A percentile compares a stretch with the other conserved stretches of the same genome.
Evolutionary conservation across 2,329 filamentous ascomycete species (phyloP).

Genomic region (Tricladium varicosporioides): DNA sequence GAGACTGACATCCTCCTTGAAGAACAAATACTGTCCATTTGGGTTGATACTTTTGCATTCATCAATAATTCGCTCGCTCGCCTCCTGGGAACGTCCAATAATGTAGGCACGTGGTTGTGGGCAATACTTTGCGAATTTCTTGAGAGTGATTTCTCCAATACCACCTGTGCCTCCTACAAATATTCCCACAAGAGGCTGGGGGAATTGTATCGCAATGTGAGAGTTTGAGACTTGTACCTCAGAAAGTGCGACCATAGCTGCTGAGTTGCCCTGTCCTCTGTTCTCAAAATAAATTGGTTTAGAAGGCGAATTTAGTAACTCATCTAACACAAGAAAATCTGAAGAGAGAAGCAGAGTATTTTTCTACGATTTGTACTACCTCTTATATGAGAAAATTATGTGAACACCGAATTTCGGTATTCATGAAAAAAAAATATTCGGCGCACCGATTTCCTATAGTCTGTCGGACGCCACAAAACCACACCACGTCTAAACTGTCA

Average conservation of each 20-base stretch:
- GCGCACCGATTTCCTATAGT: too few relatives aligned
- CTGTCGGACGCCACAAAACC: too few relatives aligned
- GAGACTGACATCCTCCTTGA: constrained; percentile 42
- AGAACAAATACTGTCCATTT: constrained; percentile 41
- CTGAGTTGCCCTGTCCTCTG: too few relatives aligned
- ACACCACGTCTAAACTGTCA: too few relatives aligned
- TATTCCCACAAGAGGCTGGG: constrained; percentile 42
- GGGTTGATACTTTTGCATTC: constrained; percentile 35
- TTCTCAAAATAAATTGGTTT: too few relatives aligned
- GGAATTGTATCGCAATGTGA: constrained; percentile 24
- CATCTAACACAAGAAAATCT: too few relatives aligned
- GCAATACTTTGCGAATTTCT: constrained; percentile 40
- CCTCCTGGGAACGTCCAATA: constrained; percentile 43
- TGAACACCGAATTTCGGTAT: too few relatives aligned
- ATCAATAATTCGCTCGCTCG: constrained; percentile 38
- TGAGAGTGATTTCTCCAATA: constrained; percentile 45
- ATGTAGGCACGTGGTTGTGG: constrained; percentile 42
- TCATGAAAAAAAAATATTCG: too few relatives aligned
- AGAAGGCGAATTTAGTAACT: too few relatives aligned
- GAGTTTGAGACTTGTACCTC: constrained; percentile 12
- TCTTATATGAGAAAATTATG: too few relatives aligned
- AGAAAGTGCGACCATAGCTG: constrained; percentile 7
- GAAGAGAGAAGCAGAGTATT: too few relatives aligned
- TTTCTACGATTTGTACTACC: too few relatives aligned
- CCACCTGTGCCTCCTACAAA: constrained; percentile 51